phyloP scores from a whole-genome alignment of 2,329 filamentous ascomycete genomes.

The Scolecobasidium constrictum region DNA sequence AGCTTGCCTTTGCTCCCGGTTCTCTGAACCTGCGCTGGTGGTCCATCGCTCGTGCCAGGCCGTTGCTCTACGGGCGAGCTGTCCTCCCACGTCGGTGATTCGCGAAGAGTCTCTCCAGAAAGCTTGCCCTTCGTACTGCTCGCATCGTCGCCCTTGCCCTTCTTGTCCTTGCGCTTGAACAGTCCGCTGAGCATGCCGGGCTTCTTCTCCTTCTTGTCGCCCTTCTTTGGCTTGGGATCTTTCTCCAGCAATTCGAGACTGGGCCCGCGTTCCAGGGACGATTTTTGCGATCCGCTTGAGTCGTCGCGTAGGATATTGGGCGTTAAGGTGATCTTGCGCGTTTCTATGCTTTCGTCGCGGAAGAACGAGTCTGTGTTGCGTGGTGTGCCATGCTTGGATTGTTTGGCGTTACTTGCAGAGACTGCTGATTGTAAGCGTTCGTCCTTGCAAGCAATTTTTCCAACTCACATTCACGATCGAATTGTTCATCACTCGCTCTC shows the following conservation, averaged over 20 bases:
- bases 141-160: slow-evolving; percentile 32
- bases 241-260: slow-evolving; percentile 73
- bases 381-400: slow-evolving; percentile 61
- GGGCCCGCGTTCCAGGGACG: slow-evolving; percentile 39
- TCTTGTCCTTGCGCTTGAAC: slow-evolving; percentile 52
- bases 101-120: slow-evolving; percentile 23
- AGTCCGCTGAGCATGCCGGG: slow-evolving; percentile 60
- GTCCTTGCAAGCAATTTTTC: too few species aligned
- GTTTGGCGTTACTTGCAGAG: slow-evolving; percentile 1
- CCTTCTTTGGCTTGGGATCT: slow-evolving; percentile 65
- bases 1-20: slow-evolving; percentile 27
- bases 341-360: slow-evolving; percentile 89
- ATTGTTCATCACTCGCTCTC: slow-evolving; percentile 52
- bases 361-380: slow-evolving; percentile 95
- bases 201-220: slow-evolving; percentile 56
- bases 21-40: slow-evolving; percentile 13
- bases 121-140: slow-evolving; percentile 32
- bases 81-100: slow-evolving; percentile 20
- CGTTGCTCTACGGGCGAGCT: slow-evolving; percentile 20
- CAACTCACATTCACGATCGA: slow-evolving; percentile 36
- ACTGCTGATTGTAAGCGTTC: background rate
- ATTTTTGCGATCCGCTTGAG: slow-evolving; percentile 26
- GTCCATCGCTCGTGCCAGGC: slow-evolving; percentile 5
- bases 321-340: slow-evolving; percentile 93
- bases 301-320: slow-evolving; percentile 87